These are phyloP conservation scores for Agrocybe chaxingu DNA, from an alignment of 768 basidiomycete species.

Conservation along the genomic window DNA sequence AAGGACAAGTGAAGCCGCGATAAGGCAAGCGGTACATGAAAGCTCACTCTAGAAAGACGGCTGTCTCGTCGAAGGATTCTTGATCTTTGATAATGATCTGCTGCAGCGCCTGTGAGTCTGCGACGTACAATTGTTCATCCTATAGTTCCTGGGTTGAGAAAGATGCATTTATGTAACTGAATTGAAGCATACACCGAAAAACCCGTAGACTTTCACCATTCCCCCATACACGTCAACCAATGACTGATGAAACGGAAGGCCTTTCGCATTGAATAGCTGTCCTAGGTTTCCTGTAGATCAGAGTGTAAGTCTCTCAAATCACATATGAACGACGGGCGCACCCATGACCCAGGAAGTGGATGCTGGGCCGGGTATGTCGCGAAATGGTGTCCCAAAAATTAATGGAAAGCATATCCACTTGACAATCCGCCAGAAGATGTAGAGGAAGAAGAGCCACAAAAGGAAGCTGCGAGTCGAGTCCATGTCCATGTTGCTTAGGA, in stretches of 20 bases:
- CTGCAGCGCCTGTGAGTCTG: conserved; percentile 46
- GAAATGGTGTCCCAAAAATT: conserved; percentile 12
- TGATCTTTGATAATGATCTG: conserved; percentile 47
- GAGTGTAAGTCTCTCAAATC: background rate
- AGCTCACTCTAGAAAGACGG: conserved; percentile 41
- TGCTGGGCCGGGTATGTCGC: conserved; percentile 30
- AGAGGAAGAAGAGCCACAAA: background rate
- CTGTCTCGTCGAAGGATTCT: conserved; percentile 43
- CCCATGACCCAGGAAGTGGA: conserved; percentile 32
- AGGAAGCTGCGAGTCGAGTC: too few relatives aligned
- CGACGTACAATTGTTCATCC: conserved; percentile 49
- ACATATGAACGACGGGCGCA: conserved; percentile 2
- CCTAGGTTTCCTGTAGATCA: conserved; percentile 33
- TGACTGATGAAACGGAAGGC: conserved; percentile 36
- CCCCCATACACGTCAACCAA: conserved; percentile 38
- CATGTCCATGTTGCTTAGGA: too few relatives aligned
- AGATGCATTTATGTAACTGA: background rate
- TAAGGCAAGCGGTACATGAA: background rate
- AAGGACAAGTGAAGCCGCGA: background rate
- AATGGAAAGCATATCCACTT: background rate
- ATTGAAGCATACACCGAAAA: conserved; percentile 37
- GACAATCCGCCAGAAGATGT: background rate
- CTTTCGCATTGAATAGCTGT: conserved; percentile 41
- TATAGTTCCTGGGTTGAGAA: conserved; percentile 11
- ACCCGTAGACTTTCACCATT: conserved; percentile 42